Percentiles rank a stretch among this genome's conserved stretches.
phyloP scores from a whole-genome alignment of 495 filamentous ascomycete species.

The Trichoderma parareesei region DNA sequence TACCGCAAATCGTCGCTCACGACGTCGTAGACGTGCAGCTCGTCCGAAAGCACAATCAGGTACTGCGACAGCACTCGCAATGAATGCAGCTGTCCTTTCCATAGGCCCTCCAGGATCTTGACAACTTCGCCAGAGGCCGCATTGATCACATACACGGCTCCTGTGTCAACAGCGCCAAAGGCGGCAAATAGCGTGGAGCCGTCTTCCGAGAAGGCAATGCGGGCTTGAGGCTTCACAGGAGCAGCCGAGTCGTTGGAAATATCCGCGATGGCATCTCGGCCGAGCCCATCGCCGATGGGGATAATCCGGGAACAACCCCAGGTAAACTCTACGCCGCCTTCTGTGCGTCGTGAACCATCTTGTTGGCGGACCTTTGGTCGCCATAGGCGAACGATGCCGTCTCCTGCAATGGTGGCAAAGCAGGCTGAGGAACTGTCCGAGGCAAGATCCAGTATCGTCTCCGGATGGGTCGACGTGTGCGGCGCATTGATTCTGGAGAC shows the following conservation, averaged over 20 bases:
- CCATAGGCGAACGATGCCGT: conserved; percentile 73
- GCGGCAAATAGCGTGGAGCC: conserved; percentile 72
- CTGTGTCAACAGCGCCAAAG: conserved; percentile 32
- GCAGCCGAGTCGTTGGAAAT: conserved; percentile 13
- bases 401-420: conserved; percentile 79
- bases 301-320: conserved; percentile 66
- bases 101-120: conserved; percentile 46
- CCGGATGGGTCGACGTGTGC: conserved; percentile 49
- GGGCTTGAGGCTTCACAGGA: conserved; percentile 29
- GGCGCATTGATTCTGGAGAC: conserved; percentile 75
- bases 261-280: conserved; percentile 25
- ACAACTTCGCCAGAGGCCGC: conserved; percentile 46
- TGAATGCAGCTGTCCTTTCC: conserved; percentile 42
- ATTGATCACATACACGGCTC: conserved; percentile 52
- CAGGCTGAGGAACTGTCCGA: conserved; percentile 54
- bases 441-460: conserved; percentile 60
- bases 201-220: conserved; percentile 72
- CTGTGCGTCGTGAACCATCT: conserved; percentile 49
- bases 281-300: conserved; percentile 40
- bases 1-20: conserved; percentile 50
- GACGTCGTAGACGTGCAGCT: conserved; percentile 58
- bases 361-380: conserved; percentile 54
- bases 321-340: conserved; percentile 47
- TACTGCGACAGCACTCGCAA: conserved; percentile 52
- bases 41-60: conserved; percentile 54